Conservation (phyloP, 129 eudicot species). For the Chrysanthemum seticuspe region DNA sequence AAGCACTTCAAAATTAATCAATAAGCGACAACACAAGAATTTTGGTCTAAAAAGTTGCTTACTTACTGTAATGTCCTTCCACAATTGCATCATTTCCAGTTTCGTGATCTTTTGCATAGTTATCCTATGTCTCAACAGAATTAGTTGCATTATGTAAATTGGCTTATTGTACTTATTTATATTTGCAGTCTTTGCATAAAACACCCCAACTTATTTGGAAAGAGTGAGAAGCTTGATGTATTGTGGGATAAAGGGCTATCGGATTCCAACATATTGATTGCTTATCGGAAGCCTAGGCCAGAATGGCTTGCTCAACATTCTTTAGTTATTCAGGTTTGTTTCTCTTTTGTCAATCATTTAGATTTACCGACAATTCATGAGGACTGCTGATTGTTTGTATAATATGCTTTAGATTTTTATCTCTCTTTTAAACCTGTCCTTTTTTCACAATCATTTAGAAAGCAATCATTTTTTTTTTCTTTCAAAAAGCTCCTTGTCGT, state of each 20-base stretch:
- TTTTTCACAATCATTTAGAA: no score
- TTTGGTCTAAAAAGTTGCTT: constrained; percentile 10
- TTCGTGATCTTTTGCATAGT: neutral
- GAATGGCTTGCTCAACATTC: constrained; percentile 90
- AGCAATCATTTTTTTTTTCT: no score
- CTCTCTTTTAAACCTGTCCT: neutral
- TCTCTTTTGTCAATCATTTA: neutral
- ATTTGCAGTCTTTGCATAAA: constrained; percentile 79
- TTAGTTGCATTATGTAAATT: neutral
- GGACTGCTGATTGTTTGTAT: neutral
- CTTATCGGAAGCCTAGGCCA: constrained; percentile 89
- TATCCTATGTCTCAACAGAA: neutral
- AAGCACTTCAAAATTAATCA: neutral
- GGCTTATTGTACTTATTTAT: neutral
- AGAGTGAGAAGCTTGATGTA: constrained; percentile 94
- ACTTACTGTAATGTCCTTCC: neutral
- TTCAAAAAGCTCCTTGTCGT: no score
- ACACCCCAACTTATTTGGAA: constrained; percentile 94
- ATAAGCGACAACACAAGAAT: neutral
- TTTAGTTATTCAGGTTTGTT: constrained; percentile 72
- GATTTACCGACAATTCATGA: neutral
- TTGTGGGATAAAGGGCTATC: constrained; percentile 93
- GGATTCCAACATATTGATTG: constrained; percentile 78
- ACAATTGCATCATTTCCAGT: neutral
- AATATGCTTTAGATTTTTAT: neutral